phyloP scores from a whole-genome alignment of 192 early-diverging fungal species.

The Entomortierella chlamydospora region DNA sequence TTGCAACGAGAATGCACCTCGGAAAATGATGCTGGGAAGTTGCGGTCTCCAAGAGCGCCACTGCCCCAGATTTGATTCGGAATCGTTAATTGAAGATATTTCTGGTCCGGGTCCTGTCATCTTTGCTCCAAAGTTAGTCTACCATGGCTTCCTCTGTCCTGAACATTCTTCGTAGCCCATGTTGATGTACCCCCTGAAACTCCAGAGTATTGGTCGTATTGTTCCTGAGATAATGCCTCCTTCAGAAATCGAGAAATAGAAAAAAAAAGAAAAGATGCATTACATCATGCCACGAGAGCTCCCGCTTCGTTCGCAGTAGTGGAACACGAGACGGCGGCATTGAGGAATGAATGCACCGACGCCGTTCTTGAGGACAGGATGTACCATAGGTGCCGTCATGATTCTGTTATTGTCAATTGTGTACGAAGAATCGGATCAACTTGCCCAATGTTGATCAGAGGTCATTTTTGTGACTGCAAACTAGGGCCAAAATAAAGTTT shows the following conservation, averaged over 20 bases:
- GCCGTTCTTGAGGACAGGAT: constrained; percentile 71
- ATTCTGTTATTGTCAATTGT: neutral
- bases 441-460: neutral
- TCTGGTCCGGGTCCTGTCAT: too few species aligned
- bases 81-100: too few species aligned
- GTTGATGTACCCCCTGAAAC: too few species aligned
- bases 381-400: constrained; percentile 40
- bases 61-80: too few species aligned
- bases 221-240: constrained; percentile 1
- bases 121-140: too few species aligned
- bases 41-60: too few species aligned
- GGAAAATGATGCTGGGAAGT: too few species aligned
- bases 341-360: constrained; percentile 80
- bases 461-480: too few species aligned
- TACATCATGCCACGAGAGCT: constrained; percentile 82
- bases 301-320: constrained; percentile 86
- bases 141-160: too few species aligned
- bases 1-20: too few species aligned
- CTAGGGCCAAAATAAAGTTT: too few species aligned
- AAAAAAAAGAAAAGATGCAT: constrained; percentile 8
- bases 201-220: neutral
- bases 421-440: neutral
- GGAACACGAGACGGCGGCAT: constrained; percentile 82
- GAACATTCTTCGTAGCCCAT: too few species aligned
- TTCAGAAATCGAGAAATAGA: neutral